Percentiles rank a stretch among this genome's conserved stretches.
These are phyloP conservation scores for Fraxinus albicans DNA, from an alignment of 305 asterid genomes.

Conservation along the genomic window DNA sequence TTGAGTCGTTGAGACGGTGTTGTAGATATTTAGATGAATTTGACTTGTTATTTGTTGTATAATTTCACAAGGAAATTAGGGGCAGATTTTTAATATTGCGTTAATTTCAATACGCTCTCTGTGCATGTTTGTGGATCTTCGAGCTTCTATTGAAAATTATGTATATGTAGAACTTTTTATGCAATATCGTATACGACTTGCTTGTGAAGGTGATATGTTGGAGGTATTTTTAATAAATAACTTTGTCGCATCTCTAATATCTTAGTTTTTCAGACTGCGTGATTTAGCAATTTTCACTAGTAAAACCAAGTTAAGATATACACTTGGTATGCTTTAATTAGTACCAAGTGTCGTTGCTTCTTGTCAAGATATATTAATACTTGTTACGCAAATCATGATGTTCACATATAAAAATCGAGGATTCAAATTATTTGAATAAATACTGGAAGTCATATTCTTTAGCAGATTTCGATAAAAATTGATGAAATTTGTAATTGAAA, in stretches of 20 bases:
- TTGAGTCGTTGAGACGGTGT: conserved; percentile 1
- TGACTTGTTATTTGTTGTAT: background rate
- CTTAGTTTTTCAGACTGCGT: no score
- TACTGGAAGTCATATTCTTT: background rate
- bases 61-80: background rate
- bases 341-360: no score
- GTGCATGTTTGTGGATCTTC: no score
- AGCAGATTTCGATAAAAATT: no score
- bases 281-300: background rate
- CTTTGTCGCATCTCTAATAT: background rate
- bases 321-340: background rate
- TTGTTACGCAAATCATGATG: background rate
- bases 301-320: background rate
- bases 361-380: background rate
- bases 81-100: background rate
- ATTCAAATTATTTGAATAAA: background rate
- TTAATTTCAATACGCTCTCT: no score
- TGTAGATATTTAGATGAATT: conserved; percentile 7
- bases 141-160: background rate
- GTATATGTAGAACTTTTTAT: conserved; percentile 12
- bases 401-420: background rate
- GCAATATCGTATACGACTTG: background rate
- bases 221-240: no score
- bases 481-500: no score
- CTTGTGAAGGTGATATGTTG: background rate